Evolutionary conservation across 495 filamentous ascomycete species (phyloP), one percentile per base, ranked within the genome.

Genomic region (Bacidia gigantensis): DNA sequence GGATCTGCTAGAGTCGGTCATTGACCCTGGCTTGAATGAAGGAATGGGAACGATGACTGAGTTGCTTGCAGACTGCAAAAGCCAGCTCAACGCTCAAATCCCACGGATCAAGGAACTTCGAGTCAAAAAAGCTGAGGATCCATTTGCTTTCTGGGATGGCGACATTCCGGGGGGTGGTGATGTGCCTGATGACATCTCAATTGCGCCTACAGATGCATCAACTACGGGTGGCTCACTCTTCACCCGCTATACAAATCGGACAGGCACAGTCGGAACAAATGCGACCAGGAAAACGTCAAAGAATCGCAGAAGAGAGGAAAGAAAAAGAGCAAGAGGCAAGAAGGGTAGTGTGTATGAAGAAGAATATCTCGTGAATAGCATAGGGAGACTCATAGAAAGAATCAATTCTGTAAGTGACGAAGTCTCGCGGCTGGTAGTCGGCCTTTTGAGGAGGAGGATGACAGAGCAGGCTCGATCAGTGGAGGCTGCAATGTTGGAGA

Each of bases 271-370:
- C 1, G 84, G 83, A 22, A 95, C 92, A 1, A 64, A 60, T 9
- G 72, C 79, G 1, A 83, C 84, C 18, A 74, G 87, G 10, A 80
- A 81, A 45, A 94, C 87, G 25, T 83, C 79, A 47, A 89, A 87
- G 71, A 95, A 89, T 54, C 76, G 87, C 14, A 72, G 80, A 14
- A 72, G 86, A 14, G 92, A 97, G 64, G 92, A 98, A 72, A 81
- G 94, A 60, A 98, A 98, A 78, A 77, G 88, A 5, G 92, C 92
- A 0, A 75, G 86, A 23, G 92, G 92, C 12, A 87, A 94, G 65
- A 95, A 96, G 72, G 92, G 92, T 14, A 95, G 83, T 40, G 83
- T 98, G 3, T 98, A 97, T 63, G 92, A 98, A 61, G 92, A 97
- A 64, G 92, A 96, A 66, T 97, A 98, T 64, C 73, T 98, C 11